Percentiles rank a stretch among this genome's conserved stretches.
Conservation (phyloP, 352 stramenopile species). For the Pythium monospermum region DNA sequence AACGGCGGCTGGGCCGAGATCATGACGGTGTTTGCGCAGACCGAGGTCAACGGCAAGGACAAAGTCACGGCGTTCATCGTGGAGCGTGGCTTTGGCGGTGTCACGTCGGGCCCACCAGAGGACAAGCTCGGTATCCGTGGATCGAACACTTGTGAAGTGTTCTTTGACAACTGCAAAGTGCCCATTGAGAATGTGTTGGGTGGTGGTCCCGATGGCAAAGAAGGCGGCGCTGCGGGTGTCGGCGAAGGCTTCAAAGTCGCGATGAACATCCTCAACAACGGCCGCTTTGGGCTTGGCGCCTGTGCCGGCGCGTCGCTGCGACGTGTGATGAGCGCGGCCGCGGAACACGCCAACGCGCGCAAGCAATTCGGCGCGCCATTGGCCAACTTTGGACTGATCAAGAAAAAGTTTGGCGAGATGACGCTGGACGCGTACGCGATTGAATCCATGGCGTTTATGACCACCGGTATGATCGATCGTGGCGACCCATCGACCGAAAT, state of each 20-base stretch:
- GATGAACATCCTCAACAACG: constrained; percentile 94
- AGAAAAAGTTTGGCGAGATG: constrained; percentile 88
- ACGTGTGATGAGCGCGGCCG: constrained; percentile 56
- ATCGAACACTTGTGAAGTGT: constrained; percentile 96
- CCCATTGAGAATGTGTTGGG: constrained; percentile 89
- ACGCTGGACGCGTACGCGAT: constrained; percentile 78
- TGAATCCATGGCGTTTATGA: constrained; percentile 89
- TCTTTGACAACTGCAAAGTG: constrained; percentile 95
- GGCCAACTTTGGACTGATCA: constrained; percentile 77
- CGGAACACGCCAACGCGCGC: constrained; percentile 70
- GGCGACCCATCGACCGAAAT: constrained; percentile 84
- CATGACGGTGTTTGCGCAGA: constrained; percentile 97
- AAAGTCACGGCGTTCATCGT: constrained; percentile 98
- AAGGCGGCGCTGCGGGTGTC: constrained; percentile 59
- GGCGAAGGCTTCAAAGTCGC: constrained; percentile 91
- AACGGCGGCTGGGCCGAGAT: constrained; percentile 95
- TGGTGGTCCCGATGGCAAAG: constrained; percentile 67
- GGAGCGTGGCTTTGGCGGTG: constrained; percentile 88
- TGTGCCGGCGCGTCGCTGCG: constrained; percentile 67
- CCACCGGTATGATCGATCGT: constrained; percentile 85
- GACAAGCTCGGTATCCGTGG: constrained; percentile 97
- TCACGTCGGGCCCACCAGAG: constrained; percentile 91
- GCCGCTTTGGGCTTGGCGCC: constrained; percentile 80
- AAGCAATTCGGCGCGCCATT: constrained; percentile 79
- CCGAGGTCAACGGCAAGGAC: constrained; percentile 93